Percentiles rank a stretch among this genome's conserved stretches.
Conservation (phyloP, 2,329 filamentous ascomycete species). For the Cladobotryum protrusum region DNA sequence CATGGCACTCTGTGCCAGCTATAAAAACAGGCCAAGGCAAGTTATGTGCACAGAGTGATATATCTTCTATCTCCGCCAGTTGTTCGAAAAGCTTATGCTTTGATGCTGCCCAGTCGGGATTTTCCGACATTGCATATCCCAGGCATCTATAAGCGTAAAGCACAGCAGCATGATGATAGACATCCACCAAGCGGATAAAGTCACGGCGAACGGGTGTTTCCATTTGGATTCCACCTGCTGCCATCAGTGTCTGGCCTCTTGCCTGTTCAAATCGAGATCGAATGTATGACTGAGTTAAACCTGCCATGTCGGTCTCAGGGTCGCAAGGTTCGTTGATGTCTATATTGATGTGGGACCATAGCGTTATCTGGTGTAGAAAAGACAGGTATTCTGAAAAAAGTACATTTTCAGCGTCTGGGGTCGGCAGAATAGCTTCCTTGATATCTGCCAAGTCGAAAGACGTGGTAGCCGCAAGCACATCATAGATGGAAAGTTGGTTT, state of each 20-base stretch:
- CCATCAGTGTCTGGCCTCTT: constrained; percentile 22
- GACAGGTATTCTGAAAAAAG: constrained; percentile 23
- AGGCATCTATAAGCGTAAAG: constrained; percentile 24
- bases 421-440: constrained; percentile 16
- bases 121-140: constrained; percentile 12
- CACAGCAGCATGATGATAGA: constrained; percentile 23
- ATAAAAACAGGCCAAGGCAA: constrained; percentile 26
- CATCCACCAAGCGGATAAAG: constrained; percentile 23
- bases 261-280: constrained; percentile 21
- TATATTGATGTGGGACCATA: constrained; percentile 14
- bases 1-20: constrained; percentile 22
- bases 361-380: constrained; percentile 16
- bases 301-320: background rate
- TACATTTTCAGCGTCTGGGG: constrained; percentile 13
- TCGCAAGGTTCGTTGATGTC: background rate
- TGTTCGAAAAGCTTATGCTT: constrained; percentile 18
- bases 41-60: constrained; percentile 21
- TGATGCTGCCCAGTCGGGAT: constrained; percentile 14
- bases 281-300: constrained; percentile 3
- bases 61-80: constrained; percentile 18
- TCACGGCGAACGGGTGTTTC: constrained; percentile 17
- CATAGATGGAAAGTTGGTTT: constrained; percentile 24
- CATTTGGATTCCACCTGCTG: constrained; percentile 19
- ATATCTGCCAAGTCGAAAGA: constrained; percentile 21
- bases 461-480: constrained; percentile 22